Base-by-base conservation (phyloP, 345 rosid genomes). In the Salix suchowensis region DNA sequence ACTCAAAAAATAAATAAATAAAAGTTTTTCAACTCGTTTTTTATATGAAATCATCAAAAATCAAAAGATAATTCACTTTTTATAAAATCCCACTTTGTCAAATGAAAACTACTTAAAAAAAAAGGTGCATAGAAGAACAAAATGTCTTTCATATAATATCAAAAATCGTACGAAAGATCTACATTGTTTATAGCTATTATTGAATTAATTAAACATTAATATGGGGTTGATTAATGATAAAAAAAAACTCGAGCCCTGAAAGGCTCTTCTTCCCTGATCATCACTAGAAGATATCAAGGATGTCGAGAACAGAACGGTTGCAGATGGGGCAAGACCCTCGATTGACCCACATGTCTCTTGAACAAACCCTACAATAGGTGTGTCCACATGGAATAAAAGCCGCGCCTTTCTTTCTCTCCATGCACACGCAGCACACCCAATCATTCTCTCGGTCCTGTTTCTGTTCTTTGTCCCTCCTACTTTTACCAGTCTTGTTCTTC, bases 321-420 rank as follows among this genome's bases (percentile, higher is more conserved):
- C 98, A 94, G 69, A 89, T 72, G 6, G 97, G 97, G 77, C 98
- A 94, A 26, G 84, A 82, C 1, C 96, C 92, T 10, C 97, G 87
- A 18, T 76, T 78, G 71, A 70, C 71, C 93, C 95, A 88, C 72
- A 91, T 67, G 71, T 92, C 94, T 80, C 91, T 78, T 1, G 95
- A 91, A 75, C 98, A 94, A 2, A 84, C 83, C 74, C 98, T 87
- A 67, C 98, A 94, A 78, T 84, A 90, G 16, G 91, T 66, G 81
- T 94, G 98, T 0, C 98, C 98, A 75, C 98, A 94, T 12, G 98
- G 98, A 73, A 94, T 89, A 78, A 94, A 91, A 24, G 98, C 98
- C 64, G 97, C 96, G 18, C 92, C 97, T 82, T 94, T 94, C 72
- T 80, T 84, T 74, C 94, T 92, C 76, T 91, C 97, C 97, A 91